Evolutionary conservation across 176 grass and related monocot genomes (phyloP).

Genomic region (Oryza longistaminata): DNA sequence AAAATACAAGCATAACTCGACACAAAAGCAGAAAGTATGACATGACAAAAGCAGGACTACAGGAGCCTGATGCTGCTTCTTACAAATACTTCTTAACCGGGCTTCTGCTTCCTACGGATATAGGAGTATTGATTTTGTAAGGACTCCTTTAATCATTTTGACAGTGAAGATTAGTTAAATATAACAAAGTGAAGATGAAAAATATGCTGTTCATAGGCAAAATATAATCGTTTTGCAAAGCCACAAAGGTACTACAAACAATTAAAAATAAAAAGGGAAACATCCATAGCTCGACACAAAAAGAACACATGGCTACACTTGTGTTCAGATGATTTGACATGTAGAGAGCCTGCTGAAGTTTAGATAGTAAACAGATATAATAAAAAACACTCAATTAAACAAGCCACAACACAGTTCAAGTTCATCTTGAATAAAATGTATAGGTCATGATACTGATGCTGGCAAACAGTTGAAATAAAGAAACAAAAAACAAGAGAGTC

Average conservation of each 20-base stretch:
- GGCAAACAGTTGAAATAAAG: neutral
- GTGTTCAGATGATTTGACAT: neutral
- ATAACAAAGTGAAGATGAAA: neutral
- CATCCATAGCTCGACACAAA: neutral
- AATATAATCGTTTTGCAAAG: neutral
- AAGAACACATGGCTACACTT: neutral
- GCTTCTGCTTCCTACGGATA: neutral
- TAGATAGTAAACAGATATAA: neutral
- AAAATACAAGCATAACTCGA: neutral
- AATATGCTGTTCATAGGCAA: neutral
- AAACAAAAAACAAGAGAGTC: slow-evolving; percentile 6
- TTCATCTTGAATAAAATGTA: neutral
- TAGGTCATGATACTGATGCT: neutral
- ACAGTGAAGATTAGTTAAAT: neutral
- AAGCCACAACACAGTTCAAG: neutral
- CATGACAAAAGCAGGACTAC: neutral
- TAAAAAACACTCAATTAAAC: neutral
- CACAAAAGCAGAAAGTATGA: neutral
- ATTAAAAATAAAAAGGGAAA: neutral
- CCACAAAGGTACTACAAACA: neutral
- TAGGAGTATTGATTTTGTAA: neutral
- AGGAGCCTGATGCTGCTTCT: neutral
- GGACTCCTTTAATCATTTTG: neutral
- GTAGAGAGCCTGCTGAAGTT: neutral
- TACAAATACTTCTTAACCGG: neutral